Conservation (phyloP, 768 basidiomycete species). For the Porpolomopsis calyptriformis region DNA sequence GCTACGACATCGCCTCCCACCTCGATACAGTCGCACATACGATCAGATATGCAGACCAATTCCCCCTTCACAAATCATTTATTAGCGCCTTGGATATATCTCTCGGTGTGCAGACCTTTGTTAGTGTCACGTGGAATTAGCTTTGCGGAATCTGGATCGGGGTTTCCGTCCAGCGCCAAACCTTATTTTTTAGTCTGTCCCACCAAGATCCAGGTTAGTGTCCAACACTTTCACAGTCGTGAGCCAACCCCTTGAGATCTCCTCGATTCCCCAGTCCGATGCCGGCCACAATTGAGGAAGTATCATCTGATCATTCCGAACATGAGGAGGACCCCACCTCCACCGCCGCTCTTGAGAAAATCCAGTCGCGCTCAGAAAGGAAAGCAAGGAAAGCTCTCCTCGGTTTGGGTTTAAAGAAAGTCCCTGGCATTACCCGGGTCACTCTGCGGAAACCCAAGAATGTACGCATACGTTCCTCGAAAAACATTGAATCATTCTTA, state of each 20-base stretch:
- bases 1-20: too few relatives aligned
- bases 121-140: neutral
- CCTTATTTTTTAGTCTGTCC: neutral
- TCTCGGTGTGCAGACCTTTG: neutral
- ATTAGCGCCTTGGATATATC: too few relatives aligned
- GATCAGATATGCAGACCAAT: too few relatives aligned
- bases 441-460: slow-evolving; percentile 93
- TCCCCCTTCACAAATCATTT: too few relatives aligned
- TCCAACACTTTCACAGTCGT: too few relatives aligned
- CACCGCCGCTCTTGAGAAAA: slow-evolving; percentile 79
- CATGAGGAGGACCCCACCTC: slow-evolving; percentile 78
- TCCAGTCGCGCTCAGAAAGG: slow-evolving; percentile 88
- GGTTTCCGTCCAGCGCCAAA: neutral
- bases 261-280: slow-evolving; percentile 33
- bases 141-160: neutral
- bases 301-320: slow-evolving; percentile 70
- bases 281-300: slow-evolving; percentile 80
- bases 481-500: neutral
- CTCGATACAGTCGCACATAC: too few relatives aligned
- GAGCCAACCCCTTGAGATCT: neutral
- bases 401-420: slow-evolving; percentile 83
- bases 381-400: slow-evolving; percentile 93
- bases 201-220: neutral
- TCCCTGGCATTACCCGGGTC: slow-evolving; percentile 88
- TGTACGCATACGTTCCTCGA: slow-evolving; percentile 32